Evolutionary conservation across 371 early-diverging fungal species (phyloP).

Genomic region (Gilbertella persicaria): DNA sequence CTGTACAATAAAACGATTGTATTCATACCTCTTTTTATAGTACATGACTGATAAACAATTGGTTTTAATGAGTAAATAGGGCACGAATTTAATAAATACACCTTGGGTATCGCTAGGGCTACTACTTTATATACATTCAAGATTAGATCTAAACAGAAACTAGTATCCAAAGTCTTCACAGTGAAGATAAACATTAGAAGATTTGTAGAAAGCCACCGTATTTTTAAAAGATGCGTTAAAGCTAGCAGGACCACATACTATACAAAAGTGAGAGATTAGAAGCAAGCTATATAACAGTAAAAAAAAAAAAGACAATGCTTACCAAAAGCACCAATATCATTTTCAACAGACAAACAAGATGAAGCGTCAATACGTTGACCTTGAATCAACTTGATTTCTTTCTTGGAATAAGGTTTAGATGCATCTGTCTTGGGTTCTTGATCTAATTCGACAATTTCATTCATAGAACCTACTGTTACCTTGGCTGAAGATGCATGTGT

Average conservation of each 20-base stretch:
- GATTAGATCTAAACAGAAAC: no score
- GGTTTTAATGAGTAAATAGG: no score
- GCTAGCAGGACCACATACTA: slow-evolving; percentile 45
- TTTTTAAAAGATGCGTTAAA: slow-evolving; percentile 41
- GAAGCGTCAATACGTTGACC: slow-evolving; percentile 13
- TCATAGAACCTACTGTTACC: neutral
- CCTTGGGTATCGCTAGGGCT: no score
- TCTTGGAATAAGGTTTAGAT: neutral
- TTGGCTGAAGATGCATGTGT: no score
- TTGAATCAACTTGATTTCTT: neutral
- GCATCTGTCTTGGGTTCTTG: neutral
- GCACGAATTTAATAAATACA: no score
- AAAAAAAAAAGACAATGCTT: slow-evolving; percentile 4
- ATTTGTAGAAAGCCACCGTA: slow-evolving; percentile 22
- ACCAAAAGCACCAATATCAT: slow-evolving; percentile 37
- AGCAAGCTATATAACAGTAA: neutral
- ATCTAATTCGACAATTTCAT: neutral
- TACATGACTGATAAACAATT: no score
- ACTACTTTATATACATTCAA: no score
- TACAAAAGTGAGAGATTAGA: neutral
- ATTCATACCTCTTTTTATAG: no score
- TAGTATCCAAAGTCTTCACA: slow-evolving; percentile 48
- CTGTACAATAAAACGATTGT: no score
- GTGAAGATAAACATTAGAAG: slow-evolving; percentile 23
- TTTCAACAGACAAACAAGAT: slow-evolving; percentile 6